Conservation (phyloP, 495 filamentous ascomycete genomes). For the Pyronema omphalodes region DNA sequence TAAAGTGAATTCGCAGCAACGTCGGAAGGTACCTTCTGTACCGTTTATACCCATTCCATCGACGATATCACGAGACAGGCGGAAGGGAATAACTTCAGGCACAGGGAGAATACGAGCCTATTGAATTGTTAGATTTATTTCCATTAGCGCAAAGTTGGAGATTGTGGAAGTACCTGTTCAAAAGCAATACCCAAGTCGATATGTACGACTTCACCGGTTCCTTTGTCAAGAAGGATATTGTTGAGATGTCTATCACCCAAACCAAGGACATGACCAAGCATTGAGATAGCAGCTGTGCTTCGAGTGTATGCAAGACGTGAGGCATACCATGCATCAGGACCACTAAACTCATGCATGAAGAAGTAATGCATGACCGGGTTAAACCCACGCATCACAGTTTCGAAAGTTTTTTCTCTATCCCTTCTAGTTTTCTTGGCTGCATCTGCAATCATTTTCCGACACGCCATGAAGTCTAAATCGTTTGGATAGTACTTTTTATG, state of each 20-base stretch:
- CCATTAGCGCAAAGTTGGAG: not conserved
- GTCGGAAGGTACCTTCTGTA: conserved; percentile 85
- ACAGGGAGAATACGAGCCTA: conserved; percentile 78
- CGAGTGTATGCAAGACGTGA: conserved; percentile 75
- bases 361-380: conserved; percentile 92
- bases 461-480: conserved; percentile 54
- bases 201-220: conserved; percentile 83
- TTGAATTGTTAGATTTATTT: not conserved
- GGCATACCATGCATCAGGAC: conserved; percentile 90
- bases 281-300: conserved; percentile 83
- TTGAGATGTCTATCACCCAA: conserved; percentile 93
- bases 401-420: conserved; percentile 51
- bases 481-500: conserved; percentile 73
- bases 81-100: conserved; percentile 87
- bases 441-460: conserved; percentile 57
- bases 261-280: conserved; percentile 81
- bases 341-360: conserved; percentile 85
- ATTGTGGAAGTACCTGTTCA: conserved; percentile 39
- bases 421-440: conserved; percentile 50
- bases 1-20: conserved; percentile 93
- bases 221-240: conserved; percentile 83
- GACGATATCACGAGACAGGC: conserved; percentile 84
- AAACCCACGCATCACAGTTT: conserved; percentile 57
- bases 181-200: conserved; percentile 95
- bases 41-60: conserved; percentile 93